Evolutionary conservation across 1,139 yeast genomes (phyloP).

Genomic region (Casaregolazyma lundiana): DNA sequence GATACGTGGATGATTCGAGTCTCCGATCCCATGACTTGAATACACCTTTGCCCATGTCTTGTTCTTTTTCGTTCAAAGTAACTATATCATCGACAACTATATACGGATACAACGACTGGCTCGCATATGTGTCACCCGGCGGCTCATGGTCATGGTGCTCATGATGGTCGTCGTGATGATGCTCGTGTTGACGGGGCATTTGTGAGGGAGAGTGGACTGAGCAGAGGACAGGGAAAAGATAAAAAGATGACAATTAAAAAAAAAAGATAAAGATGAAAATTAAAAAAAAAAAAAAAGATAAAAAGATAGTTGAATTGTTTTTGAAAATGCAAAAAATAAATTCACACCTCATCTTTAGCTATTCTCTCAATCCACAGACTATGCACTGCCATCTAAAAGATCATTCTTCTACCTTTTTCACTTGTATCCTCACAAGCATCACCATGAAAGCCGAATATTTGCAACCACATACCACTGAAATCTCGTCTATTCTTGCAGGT

Average conservation of each 20-base stretch:
- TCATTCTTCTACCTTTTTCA: background rate
- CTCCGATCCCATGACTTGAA: conserved; percentile 50
- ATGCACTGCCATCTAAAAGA: too few relatives aligned
- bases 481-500: conserved; percentile 82
- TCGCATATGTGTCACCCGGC: conserved; percentile 66
- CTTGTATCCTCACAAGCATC: background rate
- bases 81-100: conserved; percentile 59
- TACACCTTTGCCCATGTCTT: conserved; percentile 42
- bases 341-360: too few relatives aligned
- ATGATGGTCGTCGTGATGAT: conserved; percentile 30
- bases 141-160: conserved; percentile 45
- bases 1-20: conserved; percentile 37
- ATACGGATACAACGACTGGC: conserved; percentile 62
- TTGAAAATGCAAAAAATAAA: too few relatives aligned
- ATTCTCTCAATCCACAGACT: too few relatives aligned
- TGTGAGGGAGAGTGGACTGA: background rate
- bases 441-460: conserved; percentile 18
- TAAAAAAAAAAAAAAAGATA: too few relatives aligned
- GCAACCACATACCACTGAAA: conserved; percentile 45
- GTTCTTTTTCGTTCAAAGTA: conserved; percentile 60
- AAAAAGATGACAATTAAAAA: background rate
- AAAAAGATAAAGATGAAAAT: too few relatives aligned
- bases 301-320: too few relatives aligned
- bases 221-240: background rate
- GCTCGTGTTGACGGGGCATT: conserved; percentile 31